A percentile compares a stretch with the other conserved stretches of the same genome.
Evolutionary conservation across 2,329 filamentous ascomycete species (phyloP).

Genomic region (Scleromitrula shiraiana): DNA sequence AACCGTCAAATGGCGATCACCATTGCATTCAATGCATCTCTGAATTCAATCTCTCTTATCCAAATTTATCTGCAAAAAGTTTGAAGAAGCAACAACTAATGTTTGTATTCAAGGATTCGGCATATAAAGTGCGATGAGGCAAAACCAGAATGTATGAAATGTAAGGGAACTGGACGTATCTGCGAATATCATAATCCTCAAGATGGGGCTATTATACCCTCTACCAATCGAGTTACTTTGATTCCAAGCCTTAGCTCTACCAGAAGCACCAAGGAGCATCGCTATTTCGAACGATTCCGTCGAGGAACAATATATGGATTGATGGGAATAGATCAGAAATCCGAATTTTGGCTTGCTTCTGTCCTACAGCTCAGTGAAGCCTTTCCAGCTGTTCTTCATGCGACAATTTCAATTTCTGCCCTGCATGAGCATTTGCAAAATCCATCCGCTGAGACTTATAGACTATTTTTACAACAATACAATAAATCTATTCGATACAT

Average conservation of each 20-base stretch:
- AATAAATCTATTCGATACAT: conserved; percentile 11
- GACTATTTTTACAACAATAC: conserved; percentile 1
- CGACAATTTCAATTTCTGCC: conserved; percentile 11
- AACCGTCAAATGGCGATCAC: conserved; percentile 74
- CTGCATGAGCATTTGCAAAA: conserved; percentile 8
- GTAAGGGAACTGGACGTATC: conserved; percentile 8
- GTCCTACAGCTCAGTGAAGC: conserved; percentile 13
- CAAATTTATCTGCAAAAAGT: not conserved
- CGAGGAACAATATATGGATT: conserved; percentile 8
- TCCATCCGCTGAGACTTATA: not conserved
- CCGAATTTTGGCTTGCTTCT: conserved; percentile 14
- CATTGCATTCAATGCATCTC: conserved; percentile 70
- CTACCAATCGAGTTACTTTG: not conserved
- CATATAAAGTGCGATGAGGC: conserved; percentile 19
- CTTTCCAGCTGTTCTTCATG: conserved; percentile 14
- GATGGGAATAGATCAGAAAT: conserved; percentile 10
- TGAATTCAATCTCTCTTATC: conserved; percentile 40
- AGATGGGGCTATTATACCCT: not conserved
- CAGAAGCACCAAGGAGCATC: conserved; percentile 12
- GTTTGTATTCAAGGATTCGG: conserved; percentile 9
- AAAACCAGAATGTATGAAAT: conserved; percentile 15
- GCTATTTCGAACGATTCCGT: conserved; percentile 14
- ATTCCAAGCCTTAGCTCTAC: not conserved
- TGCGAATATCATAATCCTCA: conserved; percentile 12
- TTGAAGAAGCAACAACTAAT: not conserved